Conservation (phyloP, 2,329 filamentous ascomycete genomes). For the Xylariaceae sp. region DNA sequence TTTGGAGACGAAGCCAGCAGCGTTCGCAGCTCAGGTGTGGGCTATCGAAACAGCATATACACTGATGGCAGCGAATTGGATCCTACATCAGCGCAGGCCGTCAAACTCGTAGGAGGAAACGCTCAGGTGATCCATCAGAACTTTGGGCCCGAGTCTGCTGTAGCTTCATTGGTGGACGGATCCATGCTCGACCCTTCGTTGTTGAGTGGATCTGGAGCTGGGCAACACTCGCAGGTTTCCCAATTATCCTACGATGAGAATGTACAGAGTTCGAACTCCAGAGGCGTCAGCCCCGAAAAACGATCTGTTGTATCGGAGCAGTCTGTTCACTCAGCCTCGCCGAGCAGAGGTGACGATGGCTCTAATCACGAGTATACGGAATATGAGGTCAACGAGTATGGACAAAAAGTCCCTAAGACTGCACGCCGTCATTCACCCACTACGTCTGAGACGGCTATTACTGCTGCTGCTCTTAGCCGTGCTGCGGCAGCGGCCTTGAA, state of each 20-base stretch:
- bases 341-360: conserved; percentile 24
- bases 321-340: conserved; percentile 39
- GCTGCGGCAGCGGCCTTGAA: conserved; percentile 52
- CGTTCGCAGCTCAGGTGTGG: conserved; percentile 52
- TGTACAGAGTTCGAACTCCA: conserved; percentile 19
- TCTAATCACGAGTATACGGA: conserved; percentile 45
- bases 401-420: conserved; percentile 50
- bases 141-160: conserved; percentile 78
- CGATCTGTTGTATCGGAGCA: conserved; percentile 37
- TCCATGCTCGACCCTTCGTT: conserved; percentile 67
- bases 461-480: conserved; percentile 50
- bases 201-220: conserved; percentile 57
- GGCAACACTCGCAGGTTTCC: conserved; percentile 46
- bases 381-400: conserved; percentile 58
- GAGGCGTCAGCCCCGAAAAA: conserved; percentile 42
- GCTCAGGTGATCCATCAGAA: conserved; percentile 73
- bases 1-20: conserved; percentile 60
- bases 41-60: conserved; percentile 52
- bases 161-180: conserved; percentile 81
- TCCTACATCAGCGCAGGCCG: conserved; percentile 64
- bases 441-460: conserved; percentile 56
- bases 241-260: conserved; percentile 30
- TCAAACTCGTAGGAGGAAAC: conserved; percentile 69
- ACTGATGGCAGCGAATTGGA: conserved; percentile 57
- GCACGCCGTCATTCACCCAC: conserved; percentile 52